Evolutionary conservation across 257 asterid genomes (phyloP).

Genomic region (Solanum chilense): DNA sequence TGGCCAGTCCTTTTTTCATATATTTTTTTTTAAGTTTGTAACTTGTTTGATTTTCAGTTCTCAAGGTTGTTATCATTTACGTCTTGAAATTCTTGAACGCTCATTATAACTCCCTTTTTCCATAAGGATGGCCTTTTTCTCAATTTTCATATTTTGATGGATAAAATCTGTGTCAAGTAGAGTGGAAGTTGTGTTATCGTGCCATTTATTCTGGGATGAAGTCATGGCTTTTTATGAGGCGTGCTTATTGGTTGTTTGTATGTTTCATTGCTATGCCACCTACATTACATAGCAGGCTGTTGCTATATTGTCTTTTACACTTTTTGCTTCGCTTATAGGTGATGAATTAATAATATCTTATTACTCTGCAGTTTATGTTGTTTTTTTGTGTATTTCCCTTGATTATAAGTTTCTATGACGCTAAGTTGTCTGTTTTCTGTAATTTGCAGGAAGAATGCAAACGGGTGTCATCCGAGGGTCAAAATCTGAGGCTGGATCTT

Average conservation of each 20-base stretch:
- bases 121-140: background rate
- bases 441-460: constrained; percentile 85
- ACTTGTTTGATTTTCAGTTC: background rate
- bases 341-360: background rate
- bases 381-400: background rate
- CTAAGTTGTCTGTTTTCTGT: background rate
- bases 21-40: background rate
- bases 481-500: constrained; percentile 78
- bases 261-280: background rate
- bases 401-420: background rate
- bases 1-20: background rate
- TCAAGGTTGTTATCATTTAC: background rate
- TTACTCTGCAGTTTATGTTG: background rate
- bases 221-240: background rate
- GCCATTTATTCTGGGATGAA: background rate
- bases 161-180: background rate
- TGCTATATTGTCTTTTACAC: background rate
- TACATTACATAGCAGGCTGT: background rate
- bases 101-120: background rate
- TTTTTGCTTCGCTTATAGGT: background rate
- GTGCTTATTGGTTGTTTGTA: background rate
- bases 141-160: background rate
- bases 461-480: constrained; percentile 80
- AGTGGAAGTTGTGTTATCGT: background rate
- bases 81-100: background rate